Evolutionary conservation across 2,329 filamentous ascomycete genomes (phyloP), one percentile per base, ranked within the genome.

Genomic region (Trichoderma semiorbis): DNA sequence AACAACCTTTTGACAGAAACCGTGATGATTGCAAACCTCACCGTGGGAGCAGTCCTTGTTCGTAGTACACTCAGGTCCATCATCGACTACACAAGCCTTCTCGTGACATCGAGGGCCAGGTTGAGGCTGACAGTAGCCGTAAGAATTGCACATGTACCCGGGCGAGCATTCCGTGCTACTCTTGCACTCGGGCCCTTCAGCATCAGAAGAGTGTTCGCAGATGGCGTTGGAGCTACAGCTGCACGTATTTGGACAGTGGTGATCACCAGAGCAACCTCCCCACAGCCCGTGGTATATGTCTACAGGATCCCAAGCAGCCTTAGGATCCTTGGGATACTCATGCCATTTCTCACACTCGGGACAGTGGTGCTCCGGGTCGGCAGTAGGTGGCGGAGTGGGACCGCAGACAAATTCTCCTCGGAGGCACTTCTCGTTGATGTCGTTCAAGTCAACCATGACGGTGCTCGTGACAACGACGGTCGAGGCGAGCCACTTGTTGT

Each of bases 31-130:
- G 53, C 65, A 68, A 10, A 68, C 26, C 18, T 69, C 55, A 16
- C 66, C 66, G n/a, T 69, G 66, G 12, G 58, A 47, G n/a, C 66
- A 69, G 28, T 69, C 66, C 28, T 58, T 50, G 66, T 69, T 69
- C 14, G 26, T 61, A 10, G n/a, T 24, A 14, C 66, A 69, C 14
- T 61, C 26, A 18, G 21, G 28, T 26, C 66, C 66, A 7, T 61
- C 12, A 7, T 61, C 36, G 21, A 36, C n/a, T n/a, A 61, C 66
- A 61, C 66, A 69, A 14, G 66, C 66, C 39, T 69, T 43, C 12
- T 50, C 39, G 14, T 69, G 8, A 24, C 66, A 69, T 14, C 66
- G 66, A 34, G 66, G 66, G 39, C 66, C 66, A 10, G 66, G 66
- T 11, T 50, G 30, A 11, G 66, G 57, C 47, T 69, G 66, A 36